Conservation (phyloP, 164 flowering plant genomes). For the Piper longum region DNA sequence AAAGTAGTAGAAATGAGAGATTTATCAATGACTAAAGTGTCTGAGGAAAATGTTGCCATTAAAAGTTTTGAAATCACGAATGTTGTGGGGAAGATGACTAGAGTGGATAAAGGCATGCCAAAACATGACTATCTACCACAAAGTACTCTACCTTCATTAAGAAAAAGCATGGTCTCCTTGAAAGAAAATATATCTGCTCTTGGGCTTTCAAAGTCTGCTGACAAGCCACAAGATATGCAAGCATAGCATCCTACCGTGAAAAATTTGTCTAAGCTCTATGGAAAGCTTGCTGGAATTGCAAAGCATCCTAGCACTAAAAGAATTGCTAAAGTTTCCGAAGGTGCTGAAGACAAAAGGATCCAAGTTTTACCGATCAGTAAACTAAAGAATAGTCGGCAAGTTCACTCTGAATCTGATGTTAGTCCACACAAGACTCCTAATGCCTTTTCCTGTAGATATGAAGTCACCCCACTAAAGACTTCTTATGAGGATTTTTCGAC, state of each 20-base stretch:
- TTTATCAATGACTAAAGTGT: conserved; percentile 1
- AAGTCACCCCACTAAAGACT: not conserved
- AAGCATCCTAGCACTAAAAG: conserved; percentile 10
- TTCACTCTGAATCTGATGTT: conserved; percentile 9
- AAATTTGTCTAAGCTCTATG: conserved; percentile 5
- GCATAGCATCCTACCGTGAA: conserved; percentile 4
- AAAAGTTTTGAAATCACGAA: not conserved
- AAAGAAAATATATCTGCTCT: conserved; percentile 15
- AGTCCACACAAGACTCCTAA: conserved; percentile 7
- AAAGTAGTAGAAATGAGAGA: conserved; percentile 9
- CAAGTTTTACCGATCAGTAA: conserved; percentile 10
- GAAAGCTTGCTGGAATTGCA: conserved; percentile 2
- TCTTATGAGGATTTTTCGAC: conserved; percentile 12
- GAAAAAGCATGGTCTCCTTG: conserved; percentile 1
- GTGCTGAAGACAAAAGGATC: conserved; percentile 10
- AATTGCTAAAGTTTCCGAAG: conserved; percentile 6
- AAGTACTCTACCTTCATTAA: conserved; percentile 10
- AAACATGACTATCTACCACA: conserved; percentile 7
- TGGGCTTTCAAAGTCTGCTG: conserved; percentile 13
- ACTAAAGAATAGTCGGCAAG: conserved; percentile 3
- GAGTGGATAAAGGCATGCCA: not conserved
- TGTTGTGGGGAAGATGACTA: not conserved
- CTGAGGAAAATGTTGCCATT: not conserved
- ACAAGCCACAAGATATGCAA: conserved; percentile 13
- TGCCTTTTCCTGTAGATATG: too few relatives aligned